Percentiles rank a stretch among this genome's conserved stretches.
Conservation (phyloP, 306 rosid genomes). For the Ceratonia siliqua region DNA sequence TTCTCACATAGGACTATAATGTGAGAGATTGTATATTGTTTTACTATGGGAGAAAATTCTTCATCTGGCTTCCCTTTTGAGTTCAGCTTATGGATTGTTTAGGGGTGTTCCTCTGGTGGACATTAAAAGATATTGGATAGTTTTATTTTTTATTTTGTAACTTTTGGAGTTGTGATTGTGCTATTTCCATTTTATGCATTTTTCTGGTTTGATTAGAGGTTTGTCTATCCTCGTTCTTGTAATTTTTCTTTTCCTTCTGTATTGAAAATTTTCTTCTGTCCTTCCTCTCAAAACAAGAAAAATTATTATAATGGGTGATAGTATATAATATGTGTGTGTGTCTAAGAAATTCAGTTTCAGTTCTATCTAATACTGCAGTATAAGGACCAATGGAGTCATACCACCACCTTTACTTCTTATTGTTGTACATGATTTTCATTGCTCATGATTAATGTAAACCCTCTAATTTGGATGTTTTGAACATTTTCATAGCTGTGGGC, state of each 20-base stretch:
- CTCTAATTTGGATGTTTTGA: conserved; percentile 10
- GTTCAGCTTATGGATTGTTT: neutral
- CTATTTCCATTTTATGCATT: neutral
- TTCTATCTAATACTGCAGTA: neutral
- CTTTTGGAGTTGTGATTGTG: neutral
- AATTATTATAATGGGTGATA: neutral
- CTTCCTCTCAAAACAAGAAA: neutral
- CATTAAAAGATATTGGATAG: neutral
- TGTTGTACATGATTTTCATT: conserved; percentile 7
- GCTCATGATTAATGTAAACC: conserved; percentile 1
- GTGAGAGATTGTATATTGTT: neutral
- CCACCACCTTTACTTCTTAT: neutral
- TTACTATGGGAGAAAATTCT: neutral
- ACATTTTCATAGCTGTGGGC: conserved; percentile 6
- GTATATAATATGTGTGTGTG: neutral
- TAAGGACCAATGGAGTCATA: conserved; percentile 17
- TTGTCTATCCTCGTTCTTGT: neutral
- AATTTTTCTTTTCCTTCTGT: too few species aligned
- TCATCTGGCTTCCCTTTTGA: neutral
- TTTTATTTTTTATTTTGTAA: neutral
- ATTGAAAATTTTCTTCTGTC: too few species aligned
- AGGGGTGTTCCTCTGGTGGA: neutral
- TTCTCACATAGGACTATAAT: neutral
- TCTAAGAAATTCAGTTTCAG: conserved; percentile 10
- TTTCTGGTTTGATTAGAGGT: neutral